Evolutionary conservation across 306 rosid genomes (phyloP).

Genomic region (Quercus cerris): DNA sequence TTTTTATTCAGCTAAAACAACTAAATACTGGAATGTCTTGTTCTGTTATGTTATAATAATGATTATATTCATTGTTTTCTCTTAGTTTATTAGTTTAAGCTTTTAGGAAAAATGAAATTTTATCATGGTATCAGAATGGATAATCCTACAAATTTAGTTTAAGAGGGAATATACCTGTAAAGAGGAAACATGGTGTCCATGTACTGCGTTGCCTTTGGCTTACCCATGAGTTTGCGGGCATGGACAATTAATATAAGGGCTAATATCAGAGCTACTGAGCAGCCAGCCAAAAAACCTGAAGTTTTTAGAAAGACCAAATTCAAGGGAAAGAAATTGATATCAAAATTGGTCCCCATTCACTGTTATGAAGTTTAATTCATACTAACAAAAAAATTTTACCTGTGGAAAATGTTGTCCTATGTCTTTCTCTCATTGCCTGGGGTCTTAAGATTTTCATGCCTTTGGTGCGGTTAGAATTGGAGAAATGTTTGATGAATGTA

Average conservation of each 20-base stretch:
- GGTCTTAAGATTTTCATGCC: conserved; percentile 64
- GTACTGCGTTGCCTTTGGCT: conserved; percentile 31
- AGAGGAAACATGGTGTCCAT: conserved; percentile 77
- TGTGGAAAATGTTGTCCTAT: conserved; percentile 53
- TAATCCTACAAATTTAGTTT: neutral
- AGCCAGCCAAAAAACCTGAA: conserved; percentile 69
- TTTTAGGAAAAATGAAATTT: too few species aligned
- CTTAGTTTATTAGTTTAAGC: too few species aligned
- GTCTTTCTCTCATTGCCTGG: conserved; percentile 54
- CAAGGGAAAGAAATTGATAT: neutral
- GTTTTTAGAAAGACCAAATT: neutral
- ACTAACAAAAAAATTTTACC: conserved; percentile 29
- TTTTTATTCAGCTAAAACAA: too few species aligned
- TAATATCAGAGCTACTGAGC: conserved; percentile 45
- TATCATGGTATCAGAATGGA: too few species aligned
- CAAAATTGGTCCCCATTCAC: too few species aligned
- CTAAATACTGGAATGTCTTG: too few species aligned
- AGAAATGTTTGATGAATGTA: conserved; percentile 55
- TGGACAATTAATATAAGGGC: conserved; percentile 50
- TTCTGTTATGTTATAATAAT: too few species aligned
- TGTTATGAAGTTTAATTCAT: too few species aligned
- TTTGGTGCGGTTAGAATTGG: conserved; percentile 58
- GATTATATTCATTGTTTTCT: too few species aligned
- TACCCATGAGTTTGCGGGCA: conserved; percentile 30
- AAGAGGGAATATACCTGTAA: conserved; percentile 42